Base-by-base conservation (phyloP, 306 rosid species). In the Comarum palustre region DNA sequence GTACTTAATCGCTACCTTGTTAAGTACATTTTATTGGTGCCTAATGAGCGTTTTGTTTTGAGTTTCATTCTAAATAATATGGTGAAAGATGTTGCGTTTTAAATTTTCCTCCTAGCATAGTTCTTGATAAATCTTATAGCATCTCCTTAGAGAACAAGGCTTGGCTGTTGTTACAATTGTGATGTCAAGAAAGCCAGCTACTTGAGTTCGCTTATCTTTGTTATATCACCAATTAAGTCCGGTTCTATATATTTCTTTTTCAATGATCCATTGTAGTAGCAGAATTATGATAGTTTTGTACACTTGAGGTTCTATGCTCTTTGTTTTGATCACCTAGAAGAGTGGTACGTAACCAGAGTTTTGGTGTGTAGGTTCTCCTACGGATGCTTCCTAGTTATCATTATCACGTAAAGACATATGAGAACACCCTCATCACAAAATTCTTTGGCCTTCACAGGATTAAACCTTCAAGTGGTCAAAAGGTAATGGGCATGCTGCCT, bases 381-480 rank as follows among this genome's bases (percentile, higher is more conserved):
- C 80, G 89, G 86, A 94, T 94, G 99, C 99, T 94, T 79, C 99
- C 97, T 48, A 92, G 87, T 78, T 94, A 94, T 83, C 95, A 94
- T 88, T 92, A 80, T 80, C 99, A 94, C 63, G 99, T 94, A 81
- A 87, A 87, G 82, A 69, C 90, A 6, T 86, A 89, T 48, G 99
- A 94, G n/a, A 94, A 94, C 81, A 94, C 99, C 2, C 95, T 94
- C 27, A 73, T 94, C 70, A 94, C 99, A 42, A 94, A 94, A 47
- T 94, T 94, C 79, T 94, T 94, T 78, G 99, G 99, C 77, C 96
- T 94, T 85, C 99, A 94, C 77, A 90, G 99, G 84, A 91, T 94
- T 80, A 91, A 87, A 79, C 96, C 99, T 72, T 87, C 96, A 6
- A 94, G 99, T 50, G 99, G 99, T 60, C 96, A 91, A 71, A 94